Conservation (phyloP, 495 filamentous ascomycete genomes). For the Neurospora sp. region DNA sequence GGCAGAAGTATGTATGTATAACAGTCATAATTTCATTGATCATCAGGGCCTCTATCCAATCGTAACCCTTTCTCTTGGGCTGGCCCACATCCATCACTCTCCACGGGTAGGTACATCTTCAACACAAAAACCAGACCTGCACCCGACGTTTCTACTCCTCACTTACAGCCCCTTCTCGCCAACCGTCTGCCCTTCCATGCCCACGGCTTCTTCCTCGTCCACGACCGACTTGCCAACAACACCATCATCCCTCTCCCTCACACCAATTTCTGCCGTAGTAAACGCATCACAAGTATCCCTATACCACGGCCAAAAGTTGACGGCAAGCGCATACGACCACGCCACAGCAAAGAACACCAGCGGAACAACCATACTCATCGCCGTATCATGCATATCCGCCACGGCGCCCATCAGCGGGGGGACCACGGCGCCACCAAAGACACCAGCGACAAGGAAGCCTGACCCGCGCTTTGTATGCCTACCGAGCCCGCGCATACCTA, state of each 20-base stretch:
- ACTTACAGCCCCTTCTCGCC: not conserved
- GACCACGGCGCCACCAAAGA: constrained; percentile 55
- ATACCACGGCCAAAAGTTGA: constrained; percentile 55
- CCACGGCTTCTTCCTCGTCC: constrained; percentile 17
- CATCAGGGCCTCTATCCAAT: not conserved
- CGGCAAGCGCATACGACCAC: constrained; percentile 26
- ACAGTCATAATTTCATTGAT: not conserved
- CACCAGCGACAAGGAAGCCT: constrained; percentile 52
- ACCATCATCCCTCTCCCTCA: constrained; percentile 16
- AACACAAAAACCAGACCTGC: not conserved
- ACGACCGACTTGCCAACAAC: constrained; percentile 19
- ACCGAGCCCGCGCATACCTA: constrained; percentile 58
- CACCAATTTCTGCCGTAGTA: constrained; percentile 41
- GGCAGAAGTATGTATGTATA: not conserved
- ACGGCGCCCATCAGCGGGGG: constrained; percentile 52
- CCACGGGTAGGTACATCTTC: not conserved
- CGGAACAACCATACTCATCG: constrained; percentile 36
- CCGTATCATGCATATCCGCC: constrained; percentile 32
- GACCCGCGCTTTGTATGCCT: constrained; percentile 62
- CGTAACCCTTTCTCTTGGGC: not conserved
- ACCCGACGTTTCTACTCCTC: not conserved
- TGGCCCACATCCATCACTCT: not conserved
- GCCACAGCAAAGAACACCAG: constrained; percentile 31
- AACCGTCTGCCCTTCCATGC: constrained; percentile 4
- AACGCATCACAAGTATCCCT: constrained; percentile 50